A percentile compares a stretch with the other conserved stretches of the same genome.
Evolutionary conservation across 2,329 filamentous ascomycete species (phyloP).

Genomic region (Pseudogymnoascus sp.): DNA sequence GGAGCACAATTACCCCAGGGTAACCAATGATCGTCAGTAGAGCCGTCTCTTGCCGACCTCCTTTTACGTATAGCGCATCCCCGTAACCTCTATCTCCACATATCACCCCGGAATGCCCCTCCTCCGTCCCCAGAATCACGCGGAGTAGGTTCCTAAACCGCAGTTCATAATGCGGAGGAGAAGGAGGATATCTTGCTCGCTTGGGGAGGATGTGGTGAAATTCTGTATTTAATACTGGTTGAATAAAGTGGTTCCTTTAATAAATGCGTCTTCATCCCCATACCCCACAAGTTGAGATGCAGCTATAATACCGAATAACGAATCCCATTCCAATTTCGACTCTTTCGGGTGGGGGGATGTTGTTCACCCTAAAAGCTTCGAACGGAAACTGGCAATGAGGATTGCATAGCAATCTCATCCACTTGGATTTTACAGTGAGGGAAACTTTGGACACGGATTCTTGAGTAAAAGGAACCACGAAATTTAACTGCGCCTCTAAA

Average conservation of each 20-base stretch:
- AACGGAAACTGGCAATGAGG: neutral
- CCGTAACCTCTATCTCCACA: neutral
- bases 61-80: neutral
- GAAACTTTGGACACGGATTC: neutral
- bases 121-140: neutral
- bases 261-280: neutral
- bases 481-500: neutral
- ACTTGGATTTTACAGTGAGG: neutral
- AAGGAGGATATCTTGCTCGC: neutral
- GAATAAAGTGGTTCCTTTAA: neutral
- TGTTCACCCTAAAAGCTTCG: too few relatives aligned
- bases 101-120: neutral
- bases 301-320: neutral
- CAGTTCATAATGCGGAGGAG: neutral
- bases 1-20: neutral
- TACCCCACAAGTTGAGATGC: neutral
- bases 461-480: neutral
- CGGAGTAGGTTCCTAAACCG: constrained; percentile 1
- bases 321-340: neutral
- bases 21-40: neutral
- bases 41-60: neutral
- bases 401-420: neutral
- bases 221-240: neutral
- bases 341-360: neutral
- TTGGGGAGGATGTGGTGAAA: neutral